Percentiles rank a stretch among this genome's conserved stretches.
phyloP scores from a whole-genome alignment of 225 moss, liverwort and hornwort genomes.

The Climacium dendroides region DNA sequence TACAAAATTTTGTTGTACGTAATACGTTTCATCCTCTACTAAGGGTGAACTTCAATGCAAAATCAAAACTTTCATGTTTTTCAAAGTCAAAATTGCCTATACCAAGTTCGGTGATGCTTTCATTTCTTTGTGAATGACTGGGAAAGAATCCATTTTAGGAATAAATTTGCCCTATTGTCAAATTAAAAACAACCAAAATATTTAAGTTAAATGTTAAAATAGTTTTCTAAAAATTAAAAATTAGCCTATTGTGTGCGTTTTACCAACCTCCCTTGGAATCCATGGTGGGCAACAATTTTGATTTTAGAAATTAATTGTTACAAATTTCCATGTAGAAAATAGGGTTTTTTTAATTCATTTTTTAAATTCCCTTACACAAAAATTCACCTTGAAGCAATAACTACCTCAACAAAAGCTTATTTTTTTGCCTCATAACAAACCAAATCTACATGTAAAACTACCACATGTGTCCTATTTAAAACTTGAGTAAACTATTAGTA shows the following conservation, averaged over 20 bases:
- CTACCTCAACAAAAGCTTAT: neutral
- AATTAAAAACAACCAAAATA: neutral
- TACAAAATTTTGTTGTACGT: neutral
- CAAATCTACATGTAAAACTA: neutral
- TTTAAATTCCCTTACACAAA: rapidly evolving
- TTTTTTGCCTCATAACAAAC: neutral
- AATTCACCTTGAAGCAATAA: neutral
- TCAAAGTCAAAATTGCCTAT: neutral
- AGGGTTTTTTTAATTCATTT: rapidly evolving
- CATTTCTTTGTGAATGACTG: rapidly evolving
- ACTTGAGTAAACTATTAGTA: too few species aligned
- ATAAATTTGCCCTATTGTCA: neutral
- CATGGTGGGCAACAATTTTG: rapidly evolving
- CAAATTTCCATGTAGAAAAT: neutral
- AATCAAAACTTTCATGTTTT: neutral
- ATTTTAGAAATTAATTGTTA: neutral
- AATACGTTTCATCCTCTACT: neutral
- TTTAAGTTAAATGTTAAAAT: neutral
- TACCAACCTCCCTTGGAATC: neutral
- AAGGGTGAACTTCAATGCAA: neutral
- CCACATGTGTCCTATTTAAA: neutral
- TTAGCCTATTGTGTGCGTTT: neutral
- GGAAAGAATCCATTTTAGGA: neutral
- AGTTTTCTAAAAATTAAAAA: rapidly evolving
- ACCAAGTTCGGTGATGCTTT: neutral